phyloP scores from a whole-genome alignment of 169 alveolate genomes.

The Fabrea salina region DNA sequence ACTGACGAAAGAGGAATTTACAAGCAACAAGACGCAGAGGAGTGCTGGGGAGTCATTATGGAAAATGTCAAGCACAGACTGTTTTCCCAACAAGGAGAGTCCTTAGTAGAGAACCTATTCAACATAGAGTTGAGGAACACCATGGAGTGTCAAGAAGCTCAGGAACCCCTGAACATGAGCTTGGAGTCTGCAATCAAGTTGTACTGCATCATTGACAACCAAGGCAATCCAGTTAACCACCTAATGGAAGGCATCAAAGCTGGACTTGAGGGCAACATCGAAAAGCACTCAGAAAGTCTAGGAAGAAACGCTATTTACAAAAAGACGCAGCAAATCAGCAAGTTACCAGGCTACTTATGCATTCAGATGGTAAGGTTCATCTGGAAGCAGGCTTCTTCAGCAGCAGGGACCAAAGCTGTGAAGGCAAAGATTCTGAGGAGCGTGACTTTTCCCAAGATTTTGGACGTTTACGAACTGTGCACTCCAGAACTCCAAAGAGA shows the following conservation, averaged over 20 bases:
- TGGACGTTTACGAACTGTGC: slow-evolving; percentile 92
- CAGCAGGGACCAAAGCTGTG: slow-evolving; percentile 89
- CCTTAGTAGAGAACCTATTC: slow-evolving; percentile 70
- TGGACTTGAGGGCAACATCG: slow-evolving; percentile 85
- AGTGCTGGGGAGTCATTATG: slow-evolving; percentile 72
- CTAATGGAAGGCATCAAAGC: slow-evolving; percentile 89
- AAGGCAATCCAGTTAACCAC: slow-evolving; percentile 82
- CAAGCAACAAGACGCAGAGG: slow-evolving; percentile 90
- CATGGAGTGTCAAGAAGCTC: slow-evolving; percentile 59
- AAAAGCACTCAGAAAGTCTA: slow-evolving; percentile 76
- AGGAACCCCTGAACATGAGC: slow-evolving; percentile 60
- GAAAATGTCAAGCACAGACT: slow-evolving; percentile 44
- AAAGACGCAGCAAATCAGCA: slow-evolving; percentile 80
- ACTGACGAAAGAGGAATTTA: slow-evolving; percentile 56
- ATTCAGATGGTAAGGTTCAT: slow-evolving; percentile 95
- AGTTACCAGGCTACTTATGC: slow-evolving; percentile 90
- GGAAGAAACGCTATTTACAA: slow-evolving; percentile 82
- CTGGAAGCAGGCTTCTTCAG: slow-evolving; percentile 88
- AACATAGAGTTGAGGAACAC: slow-evolving; percentile 66
- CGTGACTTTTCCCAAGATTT: slow-evolving; percentile 89
- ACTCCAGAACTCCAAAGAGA: slow-evolving; percentile 81
- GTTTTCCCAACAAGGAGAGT: slow-evolving; percentile 58
- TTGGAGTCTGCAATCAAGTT: slow-evolving; percentile 61
- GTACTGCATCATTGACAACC: slow-evolving; percentile 87
- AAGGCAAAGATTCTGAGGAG: slow-evolving; percentile 94